Conservation (phyloP, 768 basidiomycete genomes). For the Wakefieldia striispora region DNA sequence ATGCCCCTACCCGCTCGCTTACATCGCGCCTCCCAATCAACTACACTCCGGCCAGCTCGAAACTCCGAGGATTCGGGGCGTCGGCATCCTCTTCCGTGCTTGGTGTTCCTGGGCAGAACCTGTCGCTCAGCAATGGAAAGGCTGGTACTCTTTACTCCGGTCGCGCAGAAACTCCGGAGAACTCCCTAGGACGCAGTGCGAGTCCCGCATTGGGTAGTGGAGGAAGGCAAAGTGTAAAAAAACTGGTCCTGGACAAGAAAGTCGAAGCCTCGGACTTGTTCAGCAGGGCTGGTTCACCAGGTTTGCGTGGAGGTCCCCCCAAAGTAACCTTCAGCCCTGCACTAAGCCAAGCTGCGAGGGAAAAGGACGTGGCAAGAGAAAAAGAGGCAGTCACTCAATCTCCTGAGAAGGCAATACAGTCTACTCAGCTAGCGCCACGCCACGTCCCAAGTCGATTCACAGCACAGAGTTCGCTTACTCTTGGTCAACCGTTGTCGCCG, state of each 20-base stretch:
- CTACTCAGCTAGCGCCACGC: constrained; percentile 39
- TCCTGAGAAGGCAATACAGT: constrained; percentile 5
- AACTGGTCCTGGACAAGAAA: constrained; percentile 85
- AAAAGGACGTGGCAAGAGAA: constrained; percentile 57
- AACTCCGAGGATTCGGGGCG: constrained; percentile 63
- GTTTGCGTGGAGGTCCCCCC: constrained; percentile 24
- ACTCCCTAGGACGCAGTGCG: constrained; percentile 52
- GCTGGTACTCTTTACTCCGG: constrained; percentile 53
- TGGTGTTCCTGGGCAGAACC: constrained; percentile 28
- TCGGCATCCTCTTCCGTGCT: constrained; percentile 41
- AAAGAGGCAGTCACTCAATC: constrained; percentile 31
- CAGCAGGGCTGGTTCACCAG: constrained; percentile 42
- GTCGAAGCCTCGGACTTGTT: constrained; percentile 73
- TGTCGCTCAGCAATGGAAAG: constrained; percentile 56
- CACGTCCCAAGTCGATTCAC: constrained; percentile 41
- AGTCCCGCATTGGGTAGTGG: constrained; percentile 70
- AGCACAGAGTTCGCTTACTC: constrained; percentile 33
- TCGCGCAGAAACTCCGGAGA: constrained; percentile 55
- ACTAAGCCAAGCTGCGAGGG: constrained; percentile 69
- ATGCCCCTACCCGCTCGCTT: constrained; percentile 70
- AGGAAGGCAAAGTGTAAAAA: constrained; percentile 83
- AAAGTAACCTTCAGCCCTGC: constrained; percentile 76
- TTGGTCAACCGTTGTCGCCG: constrained; percentile 27
- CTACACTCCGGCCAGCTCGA: constrained; percentile 62
- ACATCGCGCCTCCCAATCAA: constrained; percentile 61